Conservation (phyloP, 2,329 filamentous ascomycete species). For the Beauveria brongniartii region DNA sequence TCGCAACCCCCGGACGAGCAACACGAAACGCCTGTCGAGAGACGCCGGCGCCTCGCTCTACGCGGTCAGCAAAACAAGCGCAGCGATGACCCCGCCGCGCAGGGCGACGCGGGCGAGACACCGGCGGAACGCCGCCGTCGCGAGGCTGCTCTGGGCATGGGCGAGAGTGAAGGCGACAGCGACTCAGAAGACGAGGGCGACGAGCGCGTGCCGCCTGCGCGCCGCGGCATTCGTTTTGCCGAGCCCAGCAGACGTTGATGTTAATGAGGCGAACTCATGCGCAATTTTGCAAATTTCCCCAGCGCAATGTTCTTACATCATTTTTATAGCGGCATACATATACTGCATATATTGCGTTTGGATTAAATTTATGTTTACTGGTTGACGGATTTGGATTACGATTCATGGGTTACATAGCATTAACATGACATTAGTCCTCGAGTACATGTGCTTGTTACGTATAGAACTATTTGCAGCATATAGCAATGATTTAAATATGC, state of each 20-base stretch:
- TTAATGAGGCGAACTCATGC: not conserved
- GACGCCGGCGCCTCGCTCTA: slow-evolving; percentile 53
- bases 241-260: slow-evolving; percentile 27
- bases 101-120: slow-evolving; percentile 51
- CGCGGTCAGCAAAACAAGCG: slow-evolving; percentile 21
- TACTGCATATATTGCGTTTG: not conserved
- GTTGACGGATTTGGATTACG: not conserved
- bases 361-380: not conserved
- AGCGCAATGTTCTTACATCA: not conserved
- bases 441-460: too few species aligned
- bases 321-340: not conserved
- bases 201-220: slow-evolving; percentile 41
- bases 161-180: slow-evolving; percentile 35
- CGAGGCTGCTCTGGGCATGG: slow-evolving; percentile 63
- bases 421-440: too few species aligned
- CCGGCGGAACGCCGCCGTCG: slow-evolving; percentile 66
- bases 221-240: slow-evolving; percentile 54
- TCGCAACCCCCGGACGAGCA: slow-evolving; percentile 14
- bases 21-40: slow-evolving; percentile 61
- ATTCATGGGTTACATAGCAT: too few species aligned
- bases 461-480: too few species aligned
- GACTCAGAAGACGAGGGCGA: slow-evolving; percentile 49
- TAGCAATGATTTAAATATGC: too few species aligned
- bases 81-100: not conserved
- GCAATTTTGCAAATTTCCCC: not conserved